Base-by-base conservation (phyloP, 352 stramenopile genomes). In the Phytopythium litorale region DNA sequence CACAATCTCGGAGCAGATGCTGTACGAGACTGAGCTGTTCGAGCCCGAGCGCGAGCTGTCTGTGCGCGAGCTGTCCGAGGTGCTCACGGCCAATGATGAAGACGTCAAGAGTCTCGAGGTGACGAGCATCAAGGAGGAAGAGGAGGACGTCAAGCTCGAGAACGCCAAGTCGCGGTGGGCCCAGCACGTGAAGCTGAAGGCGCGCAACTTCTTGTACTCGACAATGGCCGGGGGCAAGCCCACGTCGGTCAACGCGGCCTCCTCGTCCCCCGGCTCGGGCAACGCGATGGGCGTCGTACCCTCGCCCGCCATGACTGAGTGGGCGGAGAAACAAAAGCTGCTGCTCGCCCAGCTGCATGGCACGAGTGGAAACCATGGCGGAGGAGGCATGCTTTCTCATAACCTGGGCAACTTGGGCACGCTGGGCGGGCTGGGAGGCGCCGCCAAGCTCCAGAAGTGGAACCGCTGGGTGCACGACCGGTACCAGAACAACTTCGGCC, bases 131-230 rank as follows among this genome's bases (percentile, higher is more conserved):
- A 96, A 92, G 42, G 78, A 92, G 61, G 83, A 92, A 65, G 87
- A 94, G 48, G 78, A 96, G 58, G 77, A 87, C 43, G 65, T 90
- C 33, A 96, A 94, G 66, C 76, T 89, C 33, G 83, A 91, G 64
- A 88, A 91, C 18, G 87, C 87, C 33, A 87, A 91, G 51, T 92
- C 79, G 11, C 79, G 87, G 19, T 96, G 87, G 87, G 76, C 87
- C 18, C 84, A 94, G 51, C 87, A 96, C 58, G 85, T 96, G 6
- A 93, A 93, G 66, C 69, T 96, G 21, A 92, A 92, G 37, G 84
- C 87, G 23, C 62, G 76, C 8, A 92, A 82, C 58, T 96, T 96
- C 49, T 53, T 96, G 0, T 88, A 88, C 50, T 75, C 72, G 13
- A 87, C 77, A 4, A 78, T 85, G 30, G 65, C 72, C 33, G 43